Evolutionary conservation across 2,329 filamentous ascomycete genomes (phyloP).

Genomic region (Fusarium dlaminii): DNA sequence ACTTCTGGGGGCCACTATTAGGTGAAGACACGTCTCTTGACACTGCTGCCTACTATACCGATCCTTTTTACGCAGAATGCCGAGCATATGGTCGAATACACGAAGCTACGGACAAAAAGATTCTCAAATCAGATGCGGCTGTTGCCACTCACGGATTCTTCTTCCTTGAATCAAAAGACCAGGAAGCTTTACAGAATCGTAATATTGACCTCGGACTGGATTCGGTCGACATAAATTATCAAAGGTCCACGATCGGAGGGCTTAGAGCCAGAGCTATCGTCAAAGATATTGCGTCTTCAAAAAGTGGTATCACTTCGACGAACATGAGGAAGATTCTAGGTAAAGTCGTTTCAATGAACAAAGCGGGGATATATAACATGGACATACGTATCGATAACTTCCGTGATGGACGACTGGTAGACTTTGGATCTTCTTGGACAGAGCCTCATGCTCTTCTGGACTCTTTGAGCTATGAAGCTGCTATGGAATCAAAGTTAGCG

Average conservation of each 20-base stretch:
- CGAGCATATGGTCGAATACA: conserved; percentile 33
- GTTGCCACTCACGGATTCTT: neutral
- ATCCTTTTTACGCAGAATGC: conserved; percentile 37
- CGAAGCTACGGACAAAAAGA: neutral
- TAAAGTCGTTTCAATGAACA: conserved; percentile 13
- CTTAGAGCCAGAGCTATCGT: conserved; percentile 21
- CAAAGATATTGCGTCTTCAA: conserved; percentile 21
- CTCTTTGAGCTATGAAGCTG: neutral
- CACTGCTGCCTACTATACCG: conserved; percentile 31
- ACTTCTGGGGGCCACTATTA: conserved; percentile 30
- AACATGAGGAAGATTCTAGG: neutral
- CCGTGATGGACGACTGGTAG: conserved; percentile 21
- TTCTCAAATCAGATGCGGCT: neutral
- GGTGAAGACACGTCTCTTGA: conserved; percentile 18
- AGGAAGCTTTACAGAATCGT: neutral
- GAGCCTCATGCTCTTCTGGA: conserved; percentile 27
- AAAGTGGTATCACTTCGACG: neutral
- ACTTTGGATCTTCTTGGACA: conserved; percentile 33
- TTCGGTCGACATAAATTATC: conserved; percentile 9
- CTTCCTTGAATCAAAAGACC: conserved; percentile 12
- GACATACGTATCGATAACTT: conserved; percentile 28
- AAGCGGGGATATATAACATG: conserved; percentile 15
- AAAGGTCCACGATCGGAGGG: conserved; percentile 15
- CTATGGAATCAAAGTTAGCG: neutral
- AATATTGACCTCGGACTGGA: conserved; percentile 18